A percentile compares a stretch with the other conserved stretches of the same genome.
These are phyloP conservation scores for Claviceps arundinis DNA, from an alignment of 2,329 filamentous ascomycete species.

Conservation along the genomic window DNA sequence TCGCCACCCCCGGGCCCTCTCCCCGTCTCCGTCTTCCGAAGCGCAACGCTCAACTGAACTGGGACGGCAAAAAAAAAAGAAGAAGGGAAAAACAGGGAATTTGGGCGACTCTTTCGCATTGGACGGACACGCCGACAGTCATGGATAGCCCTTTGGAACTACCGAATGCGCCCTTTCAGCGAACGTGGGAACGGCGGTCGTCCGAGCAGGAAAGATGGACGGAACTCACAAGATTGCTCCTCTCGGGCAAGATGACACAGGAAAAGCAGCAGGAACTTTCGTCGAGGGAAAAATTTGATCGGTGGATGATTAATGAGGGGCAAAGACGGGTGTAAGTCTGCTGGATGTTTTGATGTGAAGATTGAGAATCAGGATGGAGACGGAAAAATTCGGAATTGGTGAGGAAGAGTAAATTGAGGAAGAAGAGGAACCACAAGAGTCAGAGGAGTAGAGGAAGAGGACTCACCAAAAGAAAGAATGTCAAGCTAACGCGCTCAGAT, in stretches of 20 bases:
- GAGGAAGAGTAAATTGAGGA: too few species aligned
- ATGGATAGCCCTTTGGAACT: slow-evolving; percentile 16
- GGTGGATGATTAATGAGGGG: slow-evolving; percentile 85
- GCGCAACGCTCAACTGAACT: too few species aligned
- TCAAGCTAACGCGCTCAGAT: slow-evolving; percentile 30
- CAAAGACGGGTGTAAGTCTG: slow-evolving; percentile 60
- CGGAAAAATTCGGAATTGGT: too few species aligned
- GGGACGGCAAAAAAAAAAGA: too few species aligned
- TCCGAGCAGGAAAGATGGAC: slow-evolving; percentile 72
- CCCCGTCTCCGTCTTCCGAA: too few species aligned
- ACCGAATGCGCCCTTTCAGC: slow-evolving; percentile 11
- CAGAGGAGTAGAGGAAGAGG: too few species aligned
- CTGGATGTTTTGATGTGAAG: too few species aligned
- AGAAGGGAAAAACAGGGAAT: neutral
- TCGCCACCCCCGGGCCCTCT: too few species aligned
- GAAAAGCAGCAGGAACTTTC: slow-evolving; percentile 57
- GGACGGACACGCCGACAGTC: slow-evolving; percentile 5
- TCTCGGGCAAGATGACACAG: slow-evolving; percentile 70
- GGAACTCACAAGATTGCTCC: slow-evolving; percentile 66
- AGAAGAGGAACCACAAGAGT: too few species aligned
- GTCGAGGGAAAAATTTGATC: slow-evolving; percentile 59
- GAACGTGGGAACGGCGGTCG: slow-evolving; percentile 48
- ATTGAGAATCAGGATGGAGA: too few species aligned
- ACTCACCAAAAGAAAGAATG: too few species aligned
- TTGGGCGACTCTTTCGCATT: neutral